Conservation (phyloP, 805 yeast genomes). For the Candida maesae region DNA sequence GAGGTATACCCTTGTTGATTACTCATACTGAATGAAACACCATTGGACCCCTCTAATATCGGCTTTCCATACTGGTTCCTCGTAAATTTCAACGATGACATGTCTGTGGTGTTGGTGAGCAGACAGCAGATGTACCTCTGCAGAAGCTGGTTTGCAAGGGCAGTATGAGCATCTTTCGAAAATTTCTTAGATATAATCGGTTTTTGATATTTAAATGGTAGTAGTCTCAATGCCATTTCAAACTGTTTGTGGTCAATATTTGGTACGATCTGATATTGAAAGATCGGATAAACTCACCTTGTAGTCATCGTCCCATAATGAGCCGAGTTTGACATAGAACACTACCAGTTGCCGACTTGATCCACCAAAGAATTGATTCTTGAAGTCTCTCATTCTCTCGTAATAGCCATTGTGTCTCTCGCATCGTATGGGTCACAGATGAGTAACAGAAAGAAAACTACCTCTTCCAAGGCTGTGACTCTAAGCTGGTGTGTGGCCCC, state of each 20-base stretch:
- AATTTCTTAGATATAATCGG: constrained; percentile 38
- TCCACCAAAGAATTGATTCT: too few relatives aligned
- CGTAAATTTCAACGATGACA: constrained; percentile 25
- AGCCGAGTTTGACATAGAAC: constrained; percentile 16
- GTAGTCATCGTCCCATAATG: constrained; percentile 18
- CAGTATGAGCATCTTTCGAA: constrained; percentile 31
- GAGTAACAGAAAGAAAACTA: too few relatives aligned
- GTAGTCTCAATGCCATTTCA: constrained; percentile 44
- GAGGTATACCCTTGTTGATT: constrained; percentile 51
- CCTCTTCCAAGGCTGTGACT: too few relatives aligned
- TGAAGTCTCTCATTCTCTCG: too few relatives aligned
- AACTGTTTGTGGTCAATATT: constrained; percentile 28
- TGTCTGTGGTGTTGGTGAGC: constrained; percentile 19
- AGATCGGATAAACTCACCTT: constrained; percentile 9
- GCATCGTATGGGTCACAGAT: too few relatives aligned
- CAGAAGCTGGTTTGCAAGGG: constrained; percentile 44
- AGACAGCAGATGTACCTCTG: constrained; percentile 39
- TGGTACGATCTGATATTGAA: neutral
- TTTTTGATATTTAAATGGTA: constrained; percentile 41
- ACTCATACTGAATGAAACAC: constrained; percentile 51
- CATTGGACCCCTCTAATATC: constrained; percentile 23
- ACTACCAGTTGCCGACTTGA: constrained; percentile 10
- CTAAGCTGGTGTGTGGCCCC: too few relatives aligned
- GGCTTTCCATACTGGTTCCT: constrained; percentile 58
- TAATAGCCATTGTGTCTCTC: too few relatives aligned